Conservation (phyloP, 257 asterid genomes). For the Solanum tacnaense region DNA sequence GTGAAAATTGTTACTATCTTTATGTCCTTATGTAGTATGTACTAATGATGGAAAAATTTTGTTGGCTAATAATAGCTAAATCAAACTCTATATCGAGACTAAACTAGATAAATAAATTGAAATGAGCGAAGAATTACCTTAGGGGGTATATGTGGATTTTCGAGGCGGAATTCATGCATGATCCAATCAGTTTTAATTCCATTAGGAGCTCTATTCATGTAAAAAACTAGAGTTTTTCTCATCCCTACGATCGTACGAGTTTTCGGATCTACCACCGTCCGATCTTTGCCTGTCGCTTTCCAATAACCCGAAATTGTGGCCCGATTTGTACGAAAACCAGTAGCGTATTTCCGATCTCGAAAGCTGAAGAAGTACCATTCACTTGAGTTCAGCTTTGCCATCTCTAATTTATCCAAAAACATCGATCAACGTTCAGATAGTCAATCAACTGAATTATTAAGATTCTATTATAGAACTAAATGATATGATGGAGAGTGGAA, state of each 20-base stretch:
- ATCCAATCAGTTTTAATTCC: slow-evolving; percentile 85
- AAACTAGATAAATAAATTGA: not conserved
- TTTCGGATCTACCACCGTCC: slow-evolving; percentile 38
- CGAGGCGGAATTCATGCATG: slow-evolving; percentile 87
- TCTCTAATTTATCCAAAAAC: slow-evolving; percentile 19
- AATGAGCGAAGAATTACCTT: slow-evolving; percentile 28
- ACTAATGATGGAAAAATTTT: not conserved
- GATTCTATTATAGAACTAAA: too few relatives aligned
- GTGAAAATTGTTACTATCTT: not conserved
- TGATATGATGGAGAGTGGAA: not conserved
- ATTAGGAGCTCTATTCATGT: slow-evolving; percentile 79
- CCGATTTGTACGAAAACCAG: slow-evolving; percentile 63
- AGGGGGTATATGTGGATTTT: slow-evolving; percentile 67
- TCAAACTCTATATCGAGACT: not conserved
- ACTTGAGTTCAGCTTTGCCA: slow-evolving; percentile 63
- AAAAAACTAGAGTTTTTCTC: slow-evolving; percentile 86
- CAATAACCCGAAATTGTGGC: slow-evolving; percentile 79
- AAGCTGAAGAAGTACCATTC: slow-evolving; percentile 96
- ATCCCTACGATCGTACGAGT: slow-evolving; percentile 43
- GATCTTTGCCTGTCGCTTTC: slow-evolving; percentile 93
- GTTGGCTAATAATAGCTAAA: not conserved
- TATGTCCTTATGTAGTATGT: not conserved
- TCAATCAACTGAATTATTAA: too few relatives aligned
- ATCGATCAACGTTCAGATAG: not conserved
- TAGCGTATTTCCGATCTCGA: slow-evolving; percentile 74